A percentile compares a stretch with the other conserved stretches of the same genome.
These are phyloP conservation scores for Yamadazyma dendronema DNA, from an alignment of 1,139 yeast species.

Conservation along the genomic window DNA sequence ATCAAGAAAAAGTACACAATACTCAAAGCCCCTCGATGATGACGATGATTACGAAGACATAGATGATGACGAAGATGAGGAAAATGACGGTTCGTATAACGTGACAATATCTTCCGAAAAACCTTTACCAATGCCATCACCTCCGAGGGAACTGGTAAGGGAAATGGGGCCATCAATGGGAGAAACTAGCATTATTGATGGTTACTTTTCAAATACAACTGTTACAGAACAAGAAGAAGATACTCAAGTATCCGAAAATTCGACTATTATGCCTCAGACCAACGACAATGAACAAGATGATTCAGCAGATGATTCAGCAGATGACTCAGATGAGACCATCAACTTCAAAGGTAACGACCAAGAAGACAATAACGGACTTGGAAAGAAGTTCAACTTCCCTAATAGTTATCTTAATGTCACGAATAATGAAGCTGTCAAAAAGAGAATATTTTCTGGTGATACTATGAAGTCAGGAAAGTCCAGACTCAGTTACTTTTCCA, in stretches of 20 bases:
- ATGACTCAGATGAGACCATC: slow-evolving; percentile 11
- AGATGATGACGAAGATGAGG: slow-evolving; percentile 2
- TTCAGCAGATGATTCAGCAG: slow-evolving; percentile 2
- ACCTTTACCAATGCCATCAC: slow-evolving; percentile 3
- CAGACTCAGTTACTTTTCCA: slow-evolving; percentile 25
- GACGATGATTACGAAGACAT: slow-evolving; percentile 4
- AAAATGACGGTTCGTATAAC: slow-evolving; percentile 3
- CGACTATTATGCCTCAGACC: not conserved
- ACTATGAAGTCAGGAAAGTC: slow-evolving; percentile 19
- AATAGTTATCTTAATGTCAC: slow-evolving; percentile 35
- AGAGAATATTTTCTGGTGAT: slow-evolving; percentile 16
- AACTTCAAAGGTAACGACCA: slow-evolving; percentile 8
- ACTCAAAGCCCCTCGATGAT: slow-evolving; percentile 2
- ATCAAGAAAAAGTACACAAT: slow-evolving; percentile 16
- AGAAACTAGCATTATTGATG: slow-evolving; percentile 13
- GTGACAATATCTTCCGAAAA: slow-evolving; percentile 5
- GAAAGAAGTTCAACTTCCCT: slow-evolving; percentile 40
- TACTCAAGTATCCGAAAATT: slow-evolving; percentile 1
- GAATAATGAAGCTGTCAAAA: slow-evolving; percentile 24
- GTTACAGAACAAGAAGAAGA: slow-evolving; percentile 2
- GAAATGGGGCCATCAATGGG: not conserved
- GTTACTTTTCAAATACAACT: slow-evolving; percentile 8
- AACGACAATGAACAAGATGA: slow-evolving; percentile 1
- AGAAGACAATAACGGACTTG: slow-evolving; percentile 33
- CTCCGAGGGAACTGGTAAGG: slow-evolving; percentile 1